These are phyloP conservation scores for Excoecaria agallocha DNA, from an alignment of 345 rosid genomes.

Conservation along the genomic window DNA sequence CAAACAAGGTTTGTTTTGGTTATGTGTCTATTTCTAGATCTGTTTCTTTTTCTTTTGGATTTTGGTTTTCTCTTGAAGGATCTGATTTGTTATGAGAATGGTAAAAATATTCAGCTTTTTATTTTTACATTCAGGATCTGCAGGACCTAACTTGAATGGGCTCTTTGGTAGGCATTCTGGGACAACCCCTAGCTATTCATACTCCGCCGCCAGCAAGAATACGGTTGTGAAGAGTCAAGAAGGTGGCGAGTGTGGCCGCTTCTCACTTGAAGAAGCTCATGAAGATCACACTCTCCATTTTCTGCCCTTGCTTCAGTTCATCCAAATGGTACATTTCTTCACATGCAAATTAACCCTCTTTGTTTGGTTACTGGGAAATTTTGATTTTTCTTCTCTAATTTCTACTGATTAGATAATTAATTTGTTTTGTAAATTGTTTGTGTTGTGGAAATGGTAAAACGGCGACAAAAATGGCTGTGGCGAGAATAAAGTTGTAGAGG, in stretches of 20 bases:
- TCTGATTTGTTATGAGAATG: too few species aligned
- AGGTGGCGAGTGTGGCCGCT: slow-evolving; percentile 44
- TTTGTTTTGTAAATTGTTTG: too few species aligned
- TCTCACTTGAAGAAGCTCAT: slow-evolving; percentile 57
- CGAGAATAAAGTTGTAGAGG: slow-evolving; percentile 89
- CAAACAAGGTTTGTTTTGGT: slow-evolving; percentile 54
- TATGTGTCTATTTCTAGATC: too few species aligned
- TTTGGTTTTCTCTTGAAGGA: too few species aligned
- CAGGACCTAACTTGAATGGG: not conserved
- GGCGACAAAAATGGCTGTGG: slow-evolving; percentile 94
- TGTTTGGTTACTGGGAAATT: not conserved
- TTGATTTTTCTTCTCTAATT: too few species aligned
- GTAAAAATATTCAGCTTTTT: too few species aligned
- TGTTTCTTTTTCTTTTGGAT: too few species aligned
- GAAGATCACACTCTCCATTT: slow-evolving; percentile 62
- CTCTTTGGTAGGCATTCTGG: slow-evolving; percentile 71
- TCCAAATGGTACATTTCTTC: slow-evolving; percentile 65
- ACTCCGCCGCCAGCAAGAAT: slow-evolving; percentile 40
- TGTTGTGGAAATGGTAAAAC: slow-evolving; percentile 53
- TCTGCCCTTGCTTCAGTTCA: slow-evolving; percentile 66
- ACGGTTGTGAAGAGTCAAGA: slow-evolving; percentile 36
- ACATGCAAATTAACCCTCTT: not conserved
- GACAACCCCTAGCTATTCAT: slow-evolving; percentile 71
- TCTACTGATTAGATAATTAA: too few species aligned
- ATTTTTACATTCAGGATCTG: too few species aligned